A percentile compares a stretch with the other conserved stretches of the same genome.
phyloP scores from a whole-genome alignment of 441 rosid genomes.

The Viola pubescens region DNA sequence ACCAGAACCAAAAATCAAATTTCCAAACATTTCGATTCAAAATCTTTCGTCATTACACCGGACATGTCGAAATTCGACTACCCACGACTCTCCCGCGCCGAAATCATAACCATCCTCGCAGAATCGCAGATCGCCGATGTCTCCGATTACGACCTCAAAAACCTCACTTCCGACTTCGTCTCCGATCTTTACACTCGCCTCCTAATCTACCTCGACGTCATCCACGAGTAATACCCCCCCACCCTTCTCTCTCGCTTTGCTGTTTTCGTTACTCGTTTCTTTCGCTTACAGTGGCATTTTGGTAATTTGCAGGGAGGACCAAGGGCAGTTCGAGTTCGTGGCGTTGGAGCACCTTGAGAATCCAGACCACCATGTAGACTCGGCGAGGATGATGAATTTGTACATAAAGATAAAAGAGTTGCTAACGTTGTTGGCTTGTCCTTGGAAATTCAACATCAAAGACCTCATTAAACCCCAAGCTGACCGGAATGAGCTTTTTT shows the following conservation, averaged over 20 bases:
- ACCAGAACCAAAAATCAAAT: too few species aligned
- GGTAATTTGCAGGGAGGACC: conserved; percentile 42
- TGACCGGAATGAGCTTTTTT: conserved; percentile 49
- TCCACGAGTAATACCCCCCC: conserved; percentile 37
- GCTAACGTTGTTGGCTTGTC: conserved; percentile 40
- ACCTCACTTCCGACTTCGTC: conserved; percentile 47
- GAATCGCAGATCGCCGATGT: conserved; percentile 52
- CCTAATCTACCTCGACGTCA: conserved; percentile 53
- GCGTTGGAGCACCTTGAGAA: conserved; percentile 75
- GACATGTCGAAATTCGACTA: conserved; percentile 62
- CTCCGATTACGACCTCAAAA: conserved; percentile 46
- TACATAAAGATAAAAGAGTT: conserved; percentile 42
- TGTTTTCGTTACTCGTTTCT: not conserved
- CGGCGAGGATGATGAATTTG: conserved; percentile 38
- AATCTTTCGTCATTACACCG: not conserved
- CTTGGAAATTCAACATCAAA: conserved; percentile 41
- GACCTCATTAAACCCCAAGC: conserved; percentile 60
- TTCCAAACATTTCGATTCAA: too few species aligned
- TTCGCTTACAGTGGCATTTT: not conserved
- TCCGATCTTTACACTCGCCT: conserved; percentile 57
- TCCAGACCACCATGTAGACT: conserved; percentile 58
- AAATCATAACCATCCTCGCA: conserved; percentile 44
- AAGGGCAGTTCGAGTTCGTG: conserved; percentile 59
- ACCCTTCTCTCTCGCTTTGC: not conserved
- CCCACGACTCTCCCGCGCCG: conserved; percentile 51